Evolutionary conservation across 495 filamentous ascomycete genomes (phyloP), one percentile per base, ranked within the genome.

Genomic region (Talaromyces wortmannii): DNA sequence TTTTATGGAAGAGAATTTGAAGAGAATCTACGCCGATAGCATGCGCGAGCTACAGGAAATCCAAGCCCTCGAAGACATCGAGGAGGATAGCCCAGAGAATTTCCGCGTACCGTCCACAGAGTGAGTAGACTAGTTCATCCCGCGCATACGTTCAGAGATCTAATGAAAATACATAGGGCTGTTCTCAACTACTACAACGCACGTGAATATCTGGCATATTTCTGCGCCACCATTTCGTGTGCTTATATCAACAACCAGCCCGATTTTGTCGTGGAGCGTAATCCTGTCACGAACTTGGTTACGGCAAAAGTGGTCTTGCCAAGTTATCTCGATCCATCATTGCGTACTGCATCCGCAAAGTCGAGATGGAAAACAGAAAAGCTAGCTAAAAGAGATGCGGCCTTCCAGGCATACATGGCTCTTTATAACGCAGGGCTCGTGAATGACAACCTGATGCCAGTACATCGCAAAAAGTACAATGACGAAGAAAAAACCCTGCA

Each of bases 381-480:
- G 42, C 84, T 78, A 50, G 92, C 94, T 5, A 83, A 75, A 58
- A 88, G 86, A 58, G 94, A 97, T 63, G 86, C 89, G 3, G 89
- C 91, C 0, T 94, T 96, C 52, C 79, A 90, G 61, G 89, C 91
- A 11, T 96, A 92, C 62, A 68, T 78, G 29, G 77, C 76, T 3
- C 76, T 98, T 0, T 83, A 91, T 61, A 55, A 81, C 33, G 84
- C 80, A 43, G 85, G 86, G 0, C 71, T 95, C 18, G 68, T 97
- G 17, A 90, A 91, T 50, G 80, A 95, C 44, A 82, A 95, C 58
- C 74, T 97, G 1, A 72, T 96, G 53, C 92, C 94, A 1, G 43
- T 51, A 30, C 55, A 56, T 43, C 40, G 47, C 3, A 31, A 23
- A 15, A 57, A 80, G 8, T 56, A 65, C 18, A 59, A 59, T 32